Evolutionary conservation across 192 early-diverging fungal species (phyloP).

Genomic region (Umbelopsis vinacea): DNA sequence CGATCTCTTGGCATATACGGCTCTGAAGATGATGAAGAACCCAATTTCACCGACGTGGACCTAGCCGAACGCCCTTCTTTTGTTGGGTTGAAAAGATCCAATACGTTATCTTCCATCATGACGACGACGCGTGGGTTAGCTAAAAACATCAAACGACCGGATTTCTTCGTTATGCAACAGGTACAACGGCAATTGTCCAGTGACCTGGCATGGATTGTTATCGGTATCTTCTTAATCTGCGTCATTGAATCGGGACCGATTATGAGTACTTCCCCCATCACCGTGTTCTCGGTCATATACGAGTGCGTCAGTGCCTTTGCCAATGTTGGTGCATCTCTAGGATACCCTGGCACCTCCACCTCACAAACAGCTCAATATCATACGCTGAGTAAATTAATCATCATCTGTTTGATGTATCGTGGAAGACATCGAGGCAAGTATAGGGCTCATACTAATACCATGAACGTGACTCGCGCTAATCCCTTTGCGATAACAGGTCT

Average conservation of each 20-base stretch:
- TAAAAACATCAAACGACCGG: constrained; percentile 29
- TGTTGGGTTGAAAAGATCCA: neutral
- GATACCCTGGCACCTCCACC: constrained; percentile 30
- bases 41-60: constrained; percentile 1
- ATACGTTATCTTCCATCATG: constrained; percentile 8
- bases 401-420: constrained; percentile 37
- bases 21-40: constrained; percentile 27
- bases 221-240: constrained; percentile 34
- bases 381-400: constrained; percentile 34
- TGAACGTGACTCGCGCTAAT: neutral
- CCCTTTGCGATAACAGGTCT: constrained; percentile 18
- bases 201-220: constrained; percentile 40
- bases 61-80: neutral
- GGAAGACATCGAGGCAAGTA: constrained; percentile 41
- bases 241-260: constrained; percentile 34
- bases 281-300: constrained; percentile 33
- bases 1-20: constrained; percentile 40
- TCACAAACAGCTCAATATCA: constrained; percentile 35
- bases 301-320: constrained; percentile 43
- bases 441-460: neutral
- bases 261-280: constrained; percentile 35
- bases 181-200: constrained; percentile 43
- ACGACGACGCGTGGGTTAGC: constrained; percentile 1
- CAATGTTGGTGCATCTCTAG: constrained; percentile 37
- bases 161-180: constrained; percentile 44